Evolutionary conservation across 2,329 filamentous ascomycete genomes (phyloP).

Genomic region (Berkeleyomyces basicola): DNA sequence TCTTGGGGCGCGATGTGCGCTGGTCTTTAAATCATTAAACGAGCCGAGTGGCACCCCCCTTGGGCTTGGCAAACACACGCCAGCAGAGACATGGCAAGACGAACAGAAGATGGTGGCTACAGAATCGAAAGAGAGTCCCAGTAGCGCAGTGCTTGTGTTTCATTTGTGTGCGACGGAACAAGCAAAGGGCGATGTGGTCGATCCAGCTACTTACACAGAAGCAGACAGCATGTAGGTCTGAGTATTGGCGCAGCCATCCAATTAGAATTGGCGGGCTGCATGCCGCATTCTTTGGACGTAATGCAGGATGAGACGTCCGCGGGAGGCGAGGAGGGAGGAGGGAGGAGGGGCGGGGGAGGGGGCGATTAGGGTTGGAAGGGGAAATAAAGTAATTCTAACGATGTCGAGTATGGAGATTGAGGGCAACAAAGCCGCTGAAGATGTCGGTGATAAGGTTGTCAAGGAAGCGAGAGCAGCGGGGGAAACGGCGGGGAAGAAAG

Average conservation of each 20-base stretch:
- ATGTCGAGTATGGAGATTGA: background rate
- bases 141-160: background rate
- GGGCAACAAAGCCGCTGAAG: background rate
- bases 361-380: background rate
- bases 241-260: background rate
- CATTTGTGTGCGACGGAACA: background rate
- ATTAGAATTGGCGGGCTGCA: slow-evolving; percentile 4
- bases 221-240: background rate
- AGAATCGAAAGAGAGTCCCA: background rate
- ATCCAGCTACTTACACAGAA: slow-evolving; percentile 3
- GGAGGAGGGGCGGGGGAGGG: background rate
- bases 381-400: background rate
- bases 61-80: background rate
- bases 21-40: slow-evolving; percentile 1
- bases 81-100: slow-evolving; percentile 1
- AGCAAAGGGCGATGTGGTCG: background rate
- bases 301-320: background rate
- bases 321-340: background rate
- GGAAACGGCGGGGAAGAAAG: too few species aligned
- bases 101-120: background rate
- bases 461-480: too few species aligned
- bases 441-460: background rate
- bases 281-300: background rate
- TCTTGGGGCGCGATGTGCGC: background rate
- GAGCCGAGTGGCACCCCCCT: background rate